Percentiles rank a stretch among this genome's conserved stretches.
These are phyloP conservation scores for Lactarius psammicola DNA, from an alignment of 768 basidiomycete species.

Conservation along the genomic window DNA sequence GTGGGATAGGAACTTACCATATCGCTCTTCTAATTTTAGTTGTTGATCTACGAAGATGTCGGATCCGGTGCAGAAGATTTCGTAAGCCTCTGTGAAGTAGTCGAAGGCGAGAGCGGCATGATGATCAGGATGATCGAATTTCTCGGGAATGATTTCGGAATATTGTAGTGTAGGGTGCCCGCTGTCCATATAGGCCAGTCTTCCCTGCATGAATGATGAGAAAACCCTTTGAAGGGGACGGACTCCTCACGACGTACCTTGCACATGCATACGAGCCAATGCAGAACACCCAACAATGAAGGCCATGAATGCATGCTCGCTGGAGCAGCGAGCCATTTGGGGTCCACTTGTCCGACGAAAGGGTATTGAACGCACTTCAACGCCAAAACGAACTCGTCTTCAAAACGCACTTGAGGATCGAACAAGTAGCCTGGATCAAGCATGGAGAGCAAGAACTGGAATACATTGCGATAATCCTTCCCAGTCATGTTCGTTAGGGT, in stretches of 20 bases:
- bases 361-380: conserved; percentile 82
- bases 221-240: conserved; percentile 3
- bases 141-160: conserved; percentile 59
- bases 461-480: conserved; percentile 83
- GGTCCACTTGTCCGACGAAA: conserved; percentile 70
- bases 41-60: conserved; percentile 73
- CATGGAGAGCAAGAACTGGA: conserved; percentile 68
- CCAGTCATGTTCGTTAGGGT: conserved; percentile 76
- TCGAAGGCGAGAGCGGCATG: conserved; percentile 77
- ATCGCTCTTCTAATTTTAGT: conserved; percentile 67
- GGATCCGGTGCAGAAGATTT: conserved; percentile 60
- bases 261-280: conserved; percentile 88
- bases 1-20: conserved; percentile 49
- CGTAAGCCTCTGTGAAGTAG: conserved; percentile 67
- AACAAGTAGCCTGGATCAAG: conserved; percentile 72
- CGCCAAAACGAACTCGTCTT: conserved; percentile 80
- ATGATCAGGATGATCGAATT: conserved; percentile 72
- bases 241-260: conserved; percentile 53
- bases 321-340: conserved; percentile 84
- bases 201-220: conserved; percentile 30
- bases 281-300: conserved; percentile 76
- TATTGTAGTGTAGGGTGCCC: conserved; percentile 68
- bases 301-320: conserved; percentile 95
- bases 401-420: conserved; percentile 54
- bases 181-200: conserved; percentile 52